Percentiles rank a stretch among this genome's conserved stretches.
Conservation (phyloP, 306 rosid genomes). For the Begonia fuchsioides region DNA sequence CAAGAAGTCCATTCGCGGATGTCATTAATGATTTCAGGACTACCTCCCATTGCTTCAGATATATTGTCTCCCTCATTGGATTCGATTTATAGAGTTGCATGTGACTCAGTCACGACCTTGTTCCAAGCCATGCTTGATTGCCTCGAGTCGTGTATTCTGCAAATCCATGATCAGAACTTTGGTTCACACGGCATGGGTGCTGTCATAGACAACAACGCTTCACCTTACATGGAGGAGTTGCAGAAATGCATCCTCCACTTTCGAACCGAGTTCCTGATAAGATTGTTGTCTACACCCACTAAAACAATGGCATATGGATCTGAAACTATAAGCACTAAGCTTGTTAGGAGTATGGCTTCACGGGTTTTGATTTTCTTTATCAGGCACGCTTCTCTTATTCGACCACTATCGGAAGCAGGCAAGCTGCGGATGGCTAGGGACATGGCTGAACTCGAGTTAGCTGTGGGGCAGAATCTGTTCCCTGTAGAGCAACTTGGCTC, state of each 20-base stretch:
- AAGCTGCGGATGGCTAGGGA: slow-evolving; percentile 98
- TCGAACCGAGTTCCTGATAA: slow-evolving; percentile 72
- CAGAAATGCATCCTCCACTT: slow-evolving; percentile 85
- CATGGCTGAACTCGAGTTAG: slow-evolving; percentile 96
- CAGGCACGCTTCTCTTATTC: slow-evolving; percentile 90
- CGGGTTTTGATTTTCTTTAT: slow-evolving; percentile 84
- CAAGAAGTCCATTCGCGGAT: slow-evolving; percentile 77
- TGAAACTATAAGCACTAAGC: slow-evolving; percentile 86
- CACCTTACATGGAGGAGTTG: slow-evolving; percentile 98
- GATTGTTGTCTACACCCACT: slow-evolving; percentile 59
- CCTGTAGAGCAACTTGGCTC: slow-evolving; percentile 95
- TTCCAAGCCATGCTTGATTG: slow-evolving; percentile 97
- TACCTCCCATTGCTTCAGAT: slow-evolving; percentile 83
- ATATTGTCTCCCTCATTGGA: slow-evolving; percentile 86
- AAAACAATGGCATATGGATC: slow-evolving; percentile 24
- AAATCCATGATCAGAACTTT: slow-evolving; percentile 85
- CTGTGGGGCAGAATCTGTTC: slow-evolving; percentile 85
- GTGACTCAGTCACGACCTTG: slow-evolving; percentile 75
- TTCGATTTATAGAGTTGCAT: slow-evolving; percentile 81
- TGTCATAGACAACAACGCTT: slow-evolving; percentile 84
- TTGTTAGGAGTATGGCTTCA: slow-evolving; percentile 89
- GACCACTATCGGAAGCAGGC: slow-evolving; percentile 99
- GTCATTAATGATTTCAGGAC: slow-evolving; percentile 49
- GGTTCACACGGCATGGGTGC: slow-evolving; percentile 81
- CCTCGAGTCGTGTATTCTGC: slow-evolving; percentile 86